Evolutionary conservation across 1,284 basidiomycete genomes (phyloP), one percentile per base, ranked within the genome.

Genomic region (Fereydounia khargensis): DNA sequence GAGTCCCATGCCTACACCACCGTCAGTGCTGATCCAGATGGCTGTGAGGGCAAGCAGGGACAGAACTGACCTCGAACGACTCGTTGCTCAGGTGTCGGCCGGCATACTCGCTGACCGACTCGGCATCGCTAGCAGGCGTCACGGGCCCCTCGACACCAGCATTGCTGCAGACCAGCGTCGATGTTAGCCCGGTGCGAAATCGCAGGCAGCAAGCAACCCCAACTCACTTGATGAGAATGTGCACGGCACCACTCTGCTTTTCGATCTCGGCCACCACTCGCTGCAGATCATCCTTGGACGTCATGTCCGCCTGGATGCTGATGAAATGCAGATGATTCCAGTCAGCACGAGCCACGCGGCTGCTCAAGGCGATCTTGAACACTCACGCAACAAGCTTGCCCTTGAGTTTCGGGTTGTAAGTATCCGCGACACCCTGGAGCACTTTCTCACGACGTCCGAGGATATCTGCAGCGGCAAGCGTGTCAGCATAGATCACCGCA

Each of bases 141-240:
- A 55, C 35, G 1, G 67, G 66, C 0, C 69, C 69, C 42, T 68
- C 65, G 17, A 71, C 35, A 4, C 67, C 67, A 3, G 62, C 56
- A 21, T 71, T 71, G 62, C 48, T 51, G 27, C 9, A 6, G 25
- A 3, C n/a, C n/a, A n/a, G n/a, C n/a, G n/a, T n/a, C n/a, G n/a
- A n/a, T n/a, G n/a, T n/a, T n/a, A n/a, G n/a, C n/a, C n/a, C n/a
- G n/a, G n/a, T n/a, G n/a, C n/a, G n/a, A n/a, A n/a, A n/a, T n/a
- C n/a, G 21, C 3, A 23, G n/a, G n/a, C 22, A 25, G 30, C 17
- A 39, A 10, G 16, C 36, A 10, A 25, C 18, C 18, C 14, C 11
- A 10, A 23, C 48, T 37, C 33, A 51, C 48, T 71, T 71, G 35
- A 71, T 42, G 14, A 71, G 47, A 17, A 71, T 53, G 52, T 71